Conservation (phyloP, 2,329 filamentous ascomycete genomes). For the Phaeophleospora eucalypticola region DNA sequence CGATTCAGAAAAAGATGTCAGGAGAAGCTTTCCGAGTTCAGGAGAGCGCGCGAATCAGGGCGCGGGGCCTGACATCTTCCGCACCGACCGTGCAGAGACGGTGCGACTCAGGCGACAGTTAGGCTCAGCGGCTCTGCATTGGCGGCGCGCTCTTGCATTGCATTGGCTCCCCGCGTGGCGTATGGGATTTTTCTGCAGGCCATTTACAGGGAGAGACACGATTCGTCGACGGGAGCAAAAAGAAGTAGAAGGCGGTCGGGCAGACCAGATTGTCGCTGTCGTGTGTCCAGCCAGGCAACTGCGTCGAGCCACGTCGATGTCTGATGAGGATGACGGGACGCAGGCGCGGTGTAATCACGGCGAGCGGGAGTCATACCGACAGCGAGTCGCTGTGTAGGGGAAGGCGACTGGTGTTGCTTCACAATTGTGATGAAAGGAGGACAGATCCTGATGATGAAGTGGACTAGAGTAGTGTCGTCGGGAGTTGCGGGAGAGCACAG, state of each 20-base stretch:
- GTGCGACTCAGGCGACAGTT: too few relatives aligned
- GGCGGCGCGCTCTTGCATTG: slow-evolving; percentile 3
- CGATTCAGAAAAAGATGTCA: too few relatives aligned
- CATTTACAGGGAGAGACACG: too few relatives aligned
- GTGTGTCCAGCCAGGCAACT: too few relatives aligned
- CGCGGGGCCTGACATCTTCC: slow-evolving; percentile 3
- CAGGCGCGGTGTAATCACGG: neutral
- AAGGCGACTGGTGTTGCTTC: neutral
- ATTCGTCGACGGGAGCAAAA: neutral
- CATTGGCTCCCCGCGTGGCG: neutral
- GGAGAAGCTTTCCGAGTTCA: slow-evolving; percentile 10
- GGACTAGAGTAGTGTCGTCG: neutral
- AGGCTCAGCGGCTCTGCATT: slow-evolving; percentile 4
- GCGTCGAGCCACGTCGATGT: neutral
- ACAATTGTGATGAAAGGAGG: slow-evolving; percentile 5
- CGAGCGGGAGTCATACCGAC: neutral
- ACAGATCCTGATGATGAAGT: too few relatives aligned
- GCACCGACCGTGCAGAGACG: neutral
- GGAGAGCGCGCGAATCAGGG: slow-evolving; percentile 9
- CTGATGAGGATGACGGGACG: too few relatives aligned
- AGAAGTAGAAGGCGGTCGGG: neutral
- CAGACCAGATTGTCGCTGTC: neutral
- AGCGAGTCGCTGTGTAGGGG: neutral
- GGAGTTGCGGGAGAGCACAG: neutral
- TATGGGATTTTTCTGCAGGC: neutral